Base-by-base conservation (phyloP, 2,329 filamentous ascomycete genomes). In the Ceratocystis smalleyi region DNA sequence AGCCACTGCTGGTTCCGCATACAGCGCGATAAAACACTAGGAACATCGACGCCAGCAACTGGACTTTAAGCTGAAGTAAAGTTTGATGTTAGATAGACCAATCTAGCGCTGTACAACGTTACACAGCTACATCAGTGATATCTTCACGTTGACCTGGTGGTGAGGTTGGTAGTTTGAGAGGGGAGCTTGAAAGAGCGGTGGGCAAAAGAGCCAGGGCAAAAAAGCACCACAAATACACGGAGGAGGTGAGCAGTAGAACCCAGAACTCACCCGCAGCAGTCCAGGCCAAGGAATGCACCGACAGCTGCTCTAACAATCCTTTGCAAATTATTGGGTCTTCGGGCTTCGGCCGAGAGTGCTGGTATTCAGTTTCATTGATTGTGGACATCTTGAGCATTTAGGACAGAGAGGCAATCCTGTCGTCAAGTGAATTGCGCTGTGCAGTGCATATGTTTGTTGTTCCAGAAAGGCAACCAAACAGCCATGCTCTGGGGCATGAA, bases 41-140 rank as follows among this genome's bases (percentile, higher is more conserved):
- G 5, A 24, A 51, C 7, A 51, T 24, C 19, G 27, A 55, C 10
- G 47, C 12, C 24, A 12, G 22, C 24, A 30, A 10, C 22, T 51
- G 8, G 27, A 57, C 5, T 32, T 57, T 15, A 32, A 57, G 54
- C 54, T 57, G 27, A 57, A 57, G 54, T 57, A 57, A 57, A 57
- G 54, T 57, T 57, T 57, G 27, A 57, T 57, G 54, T 57, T 57
- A 17, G 54, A 57, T 24, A 57, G 15, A 57, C 30, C 15, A 32
- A 24, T 27, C 59, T 61, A 61, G 59, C 19, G 35, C 45, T 32
- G 59, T 61, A 61, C 59, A 17, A 61, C 59, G 59, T 61, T 61
- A 61, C 59, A 61, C 59, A 27, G 17, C 5, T n/a, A 61, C 45
- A 30, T 10, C 15, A 15, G 6, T n/a, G 17, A 7, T 57, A 32